Evolutionary conservation across 2,329 filamentous ascomycete species (phyloP), one percentile per base, ranked within the genome.

Genomic region (Fusarium continuum): DNA sequence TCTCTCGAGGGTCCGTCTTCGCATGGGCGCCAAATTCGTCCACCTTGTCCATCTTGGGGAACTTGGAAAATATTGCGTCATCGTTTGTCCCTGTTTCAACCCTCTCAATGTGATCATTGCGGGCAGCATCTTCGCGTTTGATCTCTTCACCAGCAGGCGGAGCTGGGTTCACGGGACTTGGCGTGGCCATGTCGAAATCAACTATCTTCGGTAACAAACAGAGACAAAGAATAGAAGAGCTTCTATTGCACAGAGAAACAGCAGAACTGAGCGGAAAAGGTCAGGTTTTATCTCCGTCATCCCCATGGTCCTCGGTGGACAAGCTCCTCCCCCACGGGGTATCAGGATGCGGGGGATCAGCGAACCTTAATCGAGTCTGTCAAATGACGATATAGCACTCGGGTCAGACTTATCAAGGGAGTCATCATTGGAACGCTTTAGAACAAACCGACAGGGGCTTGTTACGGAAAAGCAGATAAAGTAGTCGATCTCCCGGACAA

Each of bases 11-110:
- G 32, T 68, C 65, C 1, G 65, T 68, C 7, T 68, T 68, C 1
- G 57, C 51, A 31, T 68, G 65, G 1, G 65, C 65, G 4, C 65
- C 65, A 35, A 67, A 68, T 7, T 68, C 52, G 8, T 68, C 65
- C 3, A 68, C 65, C 8, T 68, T 68, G 2, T 68, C 44, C 50
- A 61, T 67, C 23, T 35, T 53, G 3, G 64, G 64, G n/a, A 61
- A 66, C 22, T 66, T 66, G 17, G 63, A 40, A 5, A 60, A 61
- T 1, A 49, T 6, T 3, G 44, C 39, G 20, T 67, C 63, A 50
- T 66, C 41, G 6, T 26, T 36, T 2, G 52, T 45, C 5, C 31
- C 34, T 1, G 63, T 64, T 14, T 66, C 63, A 22, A 49, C 36
- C 9, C 60, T 38, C 17, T 66, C 63, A 1, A 66, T 61, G 6